Evolutionary conservation across 2,329 filamentous ascomycete genomes (phyloP), one percentile per base, ranked within the genome.

Genomic region (Colletotrichum lupini): DNA sequence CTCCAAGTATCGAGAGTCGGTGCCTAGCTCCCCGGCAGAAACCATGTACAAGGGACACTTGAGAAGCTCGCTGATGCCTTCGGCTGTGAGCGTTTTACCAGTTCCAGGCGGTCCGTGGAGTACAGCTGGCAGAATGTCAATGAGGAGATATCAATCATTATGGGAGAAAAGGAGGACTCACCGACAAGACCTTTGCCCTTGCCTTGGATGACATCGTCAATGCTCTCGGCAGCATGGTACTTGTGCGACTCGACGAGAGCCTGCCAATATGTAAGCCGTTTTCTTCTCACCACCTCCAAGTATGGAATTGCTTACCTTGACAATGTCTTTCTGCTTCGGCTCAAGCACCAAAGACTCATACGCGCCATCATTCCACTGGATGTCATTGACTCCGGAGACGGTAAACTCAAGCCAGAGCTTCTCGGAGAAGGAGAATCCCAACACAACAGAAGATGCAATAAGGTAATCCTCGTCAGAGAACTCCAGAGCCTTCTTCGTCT

Each of bases 321-420:
- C 92, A 64, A 94, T 90, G 35, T 88, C 87, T 77, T 92, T 91
- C 22, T 87, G 90, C 76, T 88, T 86, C 3, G 86, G 80, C 77
- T 90, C 86, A 0, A 98, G 86, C 1, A 98, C 94, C 35, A 98
- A 86, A 0, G 93, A 95, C 61, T 93, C 90, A 82, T 97, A 98
- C 0, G 95, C 95, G 16, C 91, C 88, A 55, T 93, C 90, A 78
- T 97, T 96, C 94, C 94, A 98, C 46, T 91, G 88, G 74, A 98
- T 96, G 4, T 97, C 93, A 57, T 90, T 89, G 74, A 98, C 89
- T 1, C 92, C 92, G 0, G 93, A 94, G 24, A 98, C 92, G 0
- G 91, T 92, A 77, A 98, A 95, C 80, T 98, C 94, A 0, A 97
- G 88, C 95, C 95, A 98, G 11, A 94, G 86, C 83, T 97, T 98